phyloP scores from a whole-genome alignment of 805 yeast genomes.

The Hanseniaspora taiwanica region DNA sequence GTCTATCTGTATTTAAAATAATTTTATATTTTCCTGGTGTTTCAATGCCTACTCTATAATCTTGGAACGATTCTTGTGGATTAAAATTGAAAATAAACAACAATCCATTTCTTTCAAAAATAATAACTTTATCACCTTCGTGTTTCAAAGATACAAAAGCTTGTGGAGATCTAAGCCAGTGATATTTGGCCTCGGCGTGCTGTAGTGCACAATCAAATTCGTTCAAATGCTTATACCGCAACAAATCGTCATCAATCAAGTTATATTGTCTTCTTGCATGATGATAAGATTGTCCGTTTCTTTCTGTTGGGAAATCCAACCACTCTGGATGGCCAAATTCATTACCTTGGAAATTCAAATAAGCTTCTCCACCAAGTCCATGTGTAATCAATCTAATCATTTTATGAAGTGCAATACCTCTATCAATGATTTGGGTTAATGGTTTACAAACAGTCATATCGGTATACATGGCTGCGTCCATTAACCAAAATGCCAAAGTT shows the following conservation, averaged over 20 bases:
- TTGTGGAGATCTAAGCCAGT: slow-evolving; percentile 59
- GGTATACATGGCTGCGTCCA: slow-evolving; percentile 98
- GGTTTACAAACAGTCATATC: slow-evolving; percentile 73
- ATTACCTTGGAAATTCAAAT: slow-evolving; percentile 91
- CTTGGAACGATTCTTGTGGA: slow-evolving; percentile 69
- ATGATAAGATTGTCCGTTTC: slow-evolving; percentile 78
- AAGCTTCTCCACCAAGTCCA: slow-evolving; percentile 93
- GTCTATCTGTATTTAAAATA: slow-evolving; percentile 61
- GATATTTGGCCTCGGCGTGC: slow-evolving; percentile 50
- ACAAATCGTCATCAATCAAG: slow-evolving; percentile 61
- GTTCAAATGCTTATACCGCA: slow-evolving; percentile 68
- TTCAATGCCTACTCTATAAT: slow-evolving; percentile 86
- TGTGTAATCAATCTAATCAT: slow-evolving; percentile 80
- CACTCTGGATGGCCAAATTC: slow-evolving; percentile 99
- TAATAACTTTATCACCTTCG: slow-evolving; percentile 79
- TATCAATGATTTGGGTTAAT: slow-evolving; percentile 64
- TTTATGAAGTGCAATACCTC: slow-evolving; percentile 87
- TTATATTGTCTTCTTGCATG: slow-evolving; percentile 94
- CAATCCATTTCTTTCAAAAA: slow-evolving; percentile 76
- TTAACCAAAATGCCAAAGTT: slow-evolving; percentile 92
- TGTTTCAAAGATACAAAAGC: slow-evolving; percentile 83
- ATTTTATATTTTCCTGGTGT: slow-evolving; percentile 61
- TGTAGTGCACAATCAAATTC: slow-evolving; percentile 83
- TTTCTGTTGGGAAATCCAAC: slow-evolving; percentile 92
- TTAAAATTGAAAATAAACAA: slow-evolving; percentile 84